Percentiles rank a stretch among this genome's conserved stretches.
These are phyloP conservation scores for Backusella luteola DNA, from an alignment of 192 early-diverging fungal species.

Conservation along the genomic window DNA sequence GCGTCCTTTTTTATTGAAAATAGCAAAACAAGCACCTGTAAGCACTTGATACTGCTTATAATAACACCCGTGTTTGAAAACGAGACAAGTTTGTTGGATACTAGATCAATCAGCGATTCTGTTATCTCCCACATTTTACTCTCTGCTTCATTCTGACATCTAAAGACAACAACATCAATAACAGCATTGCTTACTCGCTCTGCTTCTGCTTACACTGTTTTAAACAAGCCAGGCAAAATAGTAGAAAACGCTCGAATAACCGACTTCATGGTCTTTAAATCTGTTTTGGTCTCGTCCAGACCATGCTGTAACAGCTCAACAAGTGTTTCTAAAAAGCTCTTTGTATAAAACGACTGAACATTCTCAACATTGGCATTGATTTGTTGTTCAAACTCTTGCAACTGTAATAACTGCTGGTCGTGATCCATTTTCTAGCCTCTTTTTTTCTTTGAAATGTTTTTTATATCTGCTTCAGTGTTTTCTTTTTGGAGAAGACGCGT, in stretches of 20 bases:
- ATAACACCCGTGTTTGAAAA: slow-evolving; percentile 35
- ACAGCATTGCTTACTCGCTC: no score
- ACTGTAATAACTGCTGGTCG: slow-evolving; percentile 17
- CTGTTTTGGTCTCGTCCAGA: slow-evolving; percentile 1
- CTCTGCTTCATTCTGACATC: slow-evolving; percentile 38
- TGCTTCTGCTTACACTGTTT: slow-evolving; percentile 29
- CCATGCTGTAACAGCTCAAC: slow-evolving; percentile 13
- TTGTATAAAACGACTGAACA: slow-evolving; percentile 32
- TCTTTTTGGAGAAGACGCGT: neutral
- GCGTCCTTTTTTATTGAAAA: slow-evolving; percentile 21
- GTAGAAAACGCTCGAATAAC: slow-evolving; percentile 32
- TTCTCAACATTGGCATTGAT: slow-evolving; percentile 17
- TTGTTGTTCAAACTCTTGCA: slow-evolving; percentile 28
- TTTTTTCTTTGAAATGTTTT: neutral
- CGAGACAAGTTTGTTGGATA: slow-evolving; percentile 16
- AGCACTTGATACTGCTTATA: slow-evolving; percentile 33
- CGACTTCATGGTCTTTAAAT: slow-evolving; percentile 18
- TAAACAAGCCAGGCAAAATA: slow-evolving; percentile 27
- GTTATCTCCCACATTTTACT: slow-evolving; percentile 31
- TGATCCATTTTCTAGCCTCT: slow-evolving; percentile 11
- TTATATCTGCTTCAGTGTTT: neutral
- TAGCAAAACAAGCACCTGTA: slow-evolving; percentile 33
- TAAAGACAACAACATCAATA: neutral
- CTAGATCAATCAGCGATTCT: slow-evolving; percentile 17
- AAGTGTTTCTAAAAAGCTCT: slow-evolving; percentile 27